These are phyloP conservation scores for Gynochthodes officinalis DNA, from an alignment of 257 asterid genomes.

Conservation along the genomic window DNA sequence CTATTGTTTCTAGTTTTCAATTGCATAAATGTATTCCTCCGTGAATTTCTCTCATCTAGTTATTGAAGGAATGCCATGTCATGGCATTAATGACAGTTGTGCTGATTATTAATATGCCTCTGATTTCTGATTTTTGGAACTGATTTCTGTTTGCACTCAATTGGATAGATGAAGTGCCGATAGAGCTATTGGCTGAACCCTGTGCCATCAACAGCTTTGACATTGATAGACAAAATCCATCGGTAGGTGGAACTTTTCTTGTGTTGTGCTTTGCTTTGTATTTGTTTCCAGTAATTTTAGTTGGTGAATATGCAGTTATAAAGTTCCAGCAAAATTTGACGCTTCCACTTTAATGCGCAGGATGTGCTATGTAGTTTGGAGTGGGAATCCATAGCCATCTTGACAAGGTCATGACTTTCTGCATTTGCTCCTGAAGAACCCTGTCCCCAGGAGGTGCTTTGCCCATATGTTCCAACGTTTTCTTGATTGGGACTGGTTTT, in stretches of 20 bases:
- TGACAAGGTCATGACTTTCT: slow-evolving; percentile 43
- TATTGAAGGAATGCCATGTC: background rate
- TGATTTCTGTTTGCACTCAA: background rate
- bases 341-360: slow-evolving; percentile 33
- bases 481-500: background rate
- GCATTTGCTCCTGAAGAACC: background rate
- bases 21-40: background rate
- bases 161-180: slow-evolving; percentile 63
- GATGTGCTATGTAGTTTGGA: slow-evolving; percentile 91
- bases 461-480: background rate
- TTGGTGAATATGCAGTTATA: background rate
- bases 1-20: background rate
- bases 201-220: slow-evolving; percentile 95
- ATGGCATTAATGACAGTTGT: background rate
- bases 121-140: slow-evolving; percentile 15
- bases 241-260: slow-evolving; percentile 41
- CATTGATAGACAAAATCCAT: slow-evolving; percentile 74
- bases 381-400: slow-evolving; percentile 87
- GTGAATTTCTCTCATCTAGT: background rate
- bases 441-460: background rate
- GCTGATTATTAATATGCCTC: background rate
- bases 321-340: background rate
- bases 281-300: background rate
- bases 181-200: slow-evolving; percentile 82
- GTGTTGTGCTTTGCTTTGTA: background rate